These are phyloP conservation scores for Theileria equi DNA, from an alignment of 169 alveolate genomes.

Conservation along the genomic window DNA sequence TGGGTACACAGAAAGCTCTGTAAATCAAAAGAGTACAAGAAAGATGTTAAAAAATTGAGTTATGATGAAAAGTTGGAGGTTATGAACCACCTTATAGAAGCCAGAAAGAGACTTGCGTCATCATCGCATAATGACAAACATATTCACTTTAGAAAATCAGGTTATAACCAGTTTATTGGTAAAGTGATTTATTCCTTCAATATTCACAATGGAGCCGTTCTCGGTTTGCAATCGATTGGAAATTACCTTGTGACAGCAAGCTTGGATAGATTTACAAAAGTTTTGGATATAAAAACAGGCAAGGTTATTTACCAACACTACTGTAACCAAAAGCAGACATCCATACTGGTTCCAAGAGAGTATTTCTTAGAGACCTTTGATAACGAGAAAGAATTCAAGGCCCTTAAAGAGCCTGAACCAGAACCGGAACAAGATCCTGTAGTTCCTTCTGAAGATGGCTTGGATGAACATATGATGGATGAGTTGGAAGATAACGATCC, in stretches of 20 bases:
- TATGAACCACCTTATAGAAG: conserved; percentile 53
- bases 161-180: conserved; percentile 52
- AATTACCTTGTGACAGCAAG: conserved; percentile 47
- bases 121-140: conserved; percentile 48
- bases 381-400: not conserved
- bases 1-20: conserved; percentile 20
- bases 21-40: no score
- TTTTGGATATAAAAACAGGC: conserved; percentile 16
- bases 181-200: conserved; percentile 19
- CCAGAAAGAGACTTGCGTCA: conserved; percentile 48
- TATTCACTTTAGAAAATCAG: conserved; percentile 53
- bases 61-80: conserved; percentile 54
- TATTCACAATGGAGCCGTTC: conserved; percentile 56
- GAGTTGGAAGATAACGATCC: conserved; percentile 4
- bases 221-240: conserved; percentile 36
- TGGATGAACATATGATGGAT: conserved; percentile 4
- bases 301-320: conserved; percentile 25
- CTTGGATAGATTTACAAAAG: conserved; percentile 40
- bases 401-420: conserved; percentile 8
- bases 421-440: conserved; percentile 11
- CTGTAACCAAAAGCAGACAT: conserved; percentile 56
- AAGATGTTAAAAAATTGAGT: conserved; percentile 21
- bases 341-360: conserved; percentile 10
- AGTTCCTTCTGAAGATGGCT: not conserved
- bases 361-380: conserved; percentile 1